Conservation (phyloP, 805 yeast genomes). For the Wickerhamiella nectarea region DNA sequence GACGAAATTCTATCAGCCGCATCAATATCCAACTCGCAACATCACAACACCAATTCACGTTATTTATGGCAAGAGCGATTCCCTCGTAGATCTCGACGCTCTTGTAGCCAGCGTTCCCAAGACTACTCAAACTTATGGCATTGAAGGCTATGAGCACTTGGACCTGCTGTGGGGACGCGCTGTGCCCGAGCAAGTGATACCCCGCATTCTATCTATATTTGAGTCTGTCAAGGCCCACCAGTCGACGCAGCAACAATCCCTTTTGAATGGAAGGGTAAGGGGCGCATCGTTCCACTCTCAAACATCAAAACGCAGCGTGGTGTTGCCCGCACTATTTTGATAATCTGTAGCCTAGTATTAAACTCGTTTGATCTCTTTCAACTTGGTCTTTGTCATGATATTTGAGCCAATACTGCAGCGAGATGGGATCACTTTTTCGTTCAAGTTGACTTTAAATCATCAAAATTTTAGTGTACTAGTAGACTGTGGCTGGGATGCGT, state of each 20-base stretch:
- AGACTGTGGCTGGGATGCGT: slow-evolving; percentile 31
- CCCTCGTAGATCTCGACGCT: slow-evolving; percentile 72
- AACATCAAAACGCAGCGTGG: not conserved
- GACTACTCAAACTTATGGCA: slow-evolving; percentile 34
- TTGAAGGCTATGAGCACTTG: slow-evolving; percentile 67
- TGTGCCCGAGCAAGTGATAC: slow-evolving; percentile 29
- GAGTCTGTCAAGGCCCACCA: not conserved
- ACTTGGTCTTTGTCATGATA: slow-evolving; percentile 22
- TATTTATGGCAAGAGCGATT: slow-evolving; percentile 68
- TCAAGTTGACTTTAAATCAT: slow-evolving; percentile 24
- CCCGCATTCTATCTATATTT: slow-evolving; percentile 7
- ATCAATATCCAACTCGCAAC: slow-evolving; percentile 52
- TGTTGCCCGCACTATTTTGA: not conserved
- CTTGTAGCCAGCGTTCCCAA: slow-evolving; percentile 57
- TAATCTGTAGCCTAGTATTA: slow-evolving; percentile 1
- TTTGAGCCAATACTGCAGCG: slow-evolving; percentile 21
- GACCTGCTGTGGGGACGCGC: slow-evolving; percentile 81
- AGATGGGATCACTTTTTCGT: slow-evolving; percentile 20
- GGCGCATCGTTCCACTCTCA: not conserved
- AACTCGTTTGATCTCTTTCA: not conserved
- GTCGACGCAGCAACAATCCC: not conserved
- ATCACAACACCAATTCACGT: slow-evolving; percentile 60
- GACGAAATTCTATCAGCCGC: slow-evolving; percentile 34
- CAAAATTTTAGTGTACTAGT: slow-evolving; percentile 23
- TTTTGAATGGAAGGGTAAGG: not conserved